Conservation (phyloP, 2,329 filamentous ascomycete genomes). For the Capronia coronata region DNA sequence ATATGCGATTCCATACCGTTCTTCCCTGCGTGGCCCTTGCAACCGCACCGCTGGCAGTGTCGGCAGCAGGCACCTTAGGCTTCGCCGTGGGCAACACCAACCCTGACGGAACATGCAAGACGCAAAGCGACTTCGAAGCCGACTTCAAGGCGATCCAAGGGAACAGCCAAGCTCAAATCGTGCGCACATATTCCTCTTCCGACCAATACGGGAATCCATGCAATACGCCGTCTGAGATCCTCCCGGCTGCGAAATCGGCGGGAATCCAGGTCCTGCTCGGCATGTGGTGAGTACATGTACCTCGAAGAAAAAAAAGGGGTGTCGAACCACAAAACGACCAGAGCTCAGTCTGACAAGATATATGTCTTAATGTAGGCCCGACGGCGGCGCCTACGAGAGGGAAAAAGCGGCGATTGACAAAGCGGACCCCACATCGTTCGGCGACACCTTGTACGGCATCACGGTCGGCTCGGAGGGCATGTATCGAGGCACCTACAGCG, state of each 20-base stretch:
- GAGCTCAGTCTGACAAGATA: background rate
- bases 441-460: slow-evolving; percentile 58
- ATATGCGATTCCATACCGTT: slow-evolving; percentile 43
- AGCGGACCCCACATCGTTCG: slow-evolving; percentile 40
- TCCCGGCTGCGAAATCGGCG: slow-evolving; percentile 60
- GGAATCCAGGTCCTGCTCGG: slow-evolving; percentile 63
- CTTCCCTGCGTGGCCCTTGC: slow-evolving; percentile 39
- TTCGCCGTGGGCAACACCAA: slow-evolving; percentile 63
- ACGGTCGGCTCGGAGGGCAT: slow-evolving; percentile 66
- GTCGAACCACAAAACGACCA: too few species aligned
- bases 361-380: slow-evolving; percentile 48
- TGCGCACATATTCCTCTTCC: slow-evolving; percentile 60
- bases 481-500: slow-evolving; percentile 63
- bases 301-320: too few species aligned
- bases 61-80: slow-evolving; percentile 53
- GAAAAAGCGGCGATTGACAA: slow-evolving; percentile 55
- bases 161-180: slow-evolving; percentile 48
- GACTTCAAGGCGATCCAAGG: slow-evolving; percentile 57
- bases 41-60: slow-evolving; percentile 44
- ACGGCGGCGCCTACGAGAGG: slow-evolving; percentile 55
- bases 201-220: slow-evolving; percentile 45
- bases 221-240: slow-evolving; percentile 54
- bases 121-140: slow-evolving; percentile 53
- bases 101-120: slow-evolving; percentile 57
- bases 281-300: slow-evolving; percentile 61